Conservation (phyloP, 2,329 filamentous ascomycete species). For the Ascochyta viciae-villosae region DNA sequence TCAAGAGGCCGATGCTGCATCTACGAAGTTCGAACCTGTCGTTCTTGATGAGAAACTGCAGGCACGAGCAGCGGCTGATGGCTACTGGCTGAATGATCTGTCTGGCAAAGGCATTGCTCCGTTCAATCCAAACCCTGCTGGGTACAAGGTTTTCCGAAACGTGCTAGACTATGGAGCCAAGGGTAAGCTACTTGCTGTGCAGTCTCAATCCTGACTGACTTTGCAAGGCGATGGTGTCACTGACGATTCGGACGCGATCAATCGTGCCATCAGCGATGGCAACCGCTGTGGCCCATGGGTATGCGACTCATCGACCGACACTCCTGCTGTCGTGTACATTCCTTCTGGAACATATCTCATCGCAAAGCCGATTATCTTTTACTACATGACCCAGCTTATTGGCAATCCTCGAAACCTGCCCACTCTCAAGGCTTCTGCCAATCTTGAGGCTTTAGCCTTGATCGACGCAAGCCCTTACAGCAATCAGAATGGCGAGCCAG, state of each 20-base stretch:
- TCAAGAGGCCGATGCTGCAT: conserved; percentile 11
- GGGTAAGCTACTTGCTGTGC: conserved; percentile 33
- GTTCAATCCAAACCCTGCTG: conserved; percentile 47
- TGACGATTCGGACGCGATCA: conserved; percentile 63
- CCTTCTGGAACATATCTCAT: conserved; percentile 64
- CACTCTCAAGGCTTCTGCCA: conserved; percentile 60
- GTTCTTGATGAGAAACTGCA: conserved; percentile 8
- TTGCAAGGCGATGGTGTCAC: conserved; percentile 46
- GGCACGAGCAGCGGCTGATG: conserved; percentile 18
- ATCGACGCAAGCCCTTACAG: conserved; percentile 65
- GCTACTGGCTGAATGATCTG: conserved; percentile 54
- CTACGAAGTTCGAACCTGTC: not conserved
- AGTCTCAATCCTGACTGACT: conserved; percentile 16
- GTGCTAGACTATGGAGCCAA: conserved; percentile 55
- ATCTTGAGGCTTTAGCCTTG: conserved; percentile 63
- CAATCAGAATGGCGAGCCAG: conserved; percentile 46
- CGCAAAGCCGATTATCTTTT: conserved; percentile 62
- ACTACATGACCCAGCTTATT: conserved; percentile 69
- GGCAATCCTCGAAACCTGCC: conserved; percentile 66
- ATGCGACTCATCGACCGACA: conserved; percentile 57
- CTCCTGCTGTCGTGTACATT: conserved; percentile 65
- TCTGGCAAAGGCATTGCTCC: conserved; percentile 53
- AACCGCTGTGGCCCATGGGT: conserved; percentile 53
- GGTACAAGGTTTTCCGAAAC: conserved; percentile 54
- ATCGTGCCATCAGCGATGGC: conserved; percentile 54